Percentiles rank a stretch among this genome's conserved stretches.
Conservation (phyloP, 768 basidiomycete genomes). For the Tephrocybe sp. region DNA sequence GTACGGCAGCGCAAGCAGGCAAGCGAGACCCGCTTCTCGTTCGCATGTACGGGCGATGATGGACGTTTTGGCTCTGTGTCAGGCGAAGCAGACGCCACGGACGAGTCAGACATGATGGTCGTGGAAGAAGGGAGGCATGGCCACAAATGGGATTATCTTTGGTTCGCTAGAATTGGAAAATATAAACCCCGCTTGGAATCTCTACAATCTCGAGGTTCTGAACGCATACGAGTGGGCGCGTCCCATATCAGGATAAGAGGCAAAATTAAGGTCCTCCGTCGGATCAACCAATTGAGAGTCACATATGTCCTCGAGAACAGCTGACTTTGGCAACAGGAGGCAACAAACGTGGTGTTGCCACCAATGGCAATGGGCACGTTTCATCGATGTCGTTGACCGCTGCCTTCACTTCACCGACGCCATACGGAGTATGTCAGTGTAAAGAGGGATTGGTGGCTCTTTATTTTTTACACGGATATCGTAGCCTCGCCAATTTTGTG, state of each 20-base stretch:
- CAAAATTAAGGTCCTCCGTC: neutral
- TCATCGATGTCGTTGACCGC: too few relatives aligned
- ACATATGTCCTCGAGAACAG: neutral
- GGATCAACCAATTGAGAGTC: neutral
- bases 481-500: too few relatives aligned
- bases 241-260: neutral
- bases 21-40: conserved; percentile 18
- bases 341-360: too few relatives aligned
- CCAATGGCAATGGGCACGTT: neutral
- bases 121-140: neutral
- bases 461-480: too few relatives aligned
- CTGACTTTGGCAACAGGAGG: too few relatives aligned
- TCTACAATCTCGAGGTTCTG: neutral
- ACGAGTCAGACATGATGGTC: conserved; percentile 12
- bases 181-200: conserved; percentile 2
- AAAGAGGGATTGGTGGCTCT: too few relatives aligned
- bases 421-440: too few relatives aligned
- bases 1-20: conserved; percentile 18
- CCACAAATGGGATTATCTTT: conserved; percentile 10
- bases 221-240: conserved; percentile 1
- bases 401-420: too few relatives aligned
- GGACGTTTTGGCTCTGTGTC: neutral
- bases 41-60: conserved; percentile 2
- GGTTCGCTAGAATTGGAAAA: neutral
- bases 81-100: conserved; percentile 8